A percentile compares a stretch with the other conserved stretches of the same genome.
phyloP scores from a whole-genome alignment of 139 green algal species.

The Chlamydomonas sp. region DNA sequence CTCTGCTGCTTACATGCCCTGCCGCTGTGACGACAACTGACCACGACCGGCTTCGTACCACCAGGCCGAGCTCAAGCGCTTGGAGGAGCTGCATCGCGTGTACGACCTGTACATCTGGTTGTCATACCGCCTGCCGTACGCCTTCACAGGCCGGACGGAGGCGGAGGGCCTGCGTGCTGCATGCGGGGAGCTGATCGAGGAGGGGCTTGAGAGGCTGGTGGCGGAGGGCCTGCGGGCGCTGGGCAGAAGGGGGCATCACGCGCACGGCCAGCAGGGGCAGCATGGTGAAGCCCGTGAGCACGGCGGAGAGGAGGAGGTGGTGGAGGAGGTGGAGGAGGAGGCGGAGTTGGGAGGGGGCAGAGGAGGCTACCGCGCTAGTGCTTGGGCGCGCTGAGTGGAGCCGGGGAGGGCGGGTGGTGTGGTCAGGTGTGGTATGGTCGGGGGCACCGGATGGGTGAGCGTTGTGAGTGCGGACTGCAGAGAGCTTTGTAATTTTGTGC shows the following conservation, averaged over 20 bases:
- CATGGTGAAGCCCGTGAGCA: background rate
- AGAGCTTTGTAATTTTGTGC: no score
- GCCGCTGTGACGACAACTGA: no score
- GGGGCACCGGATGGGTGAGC: no score
- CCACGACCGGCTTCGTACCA: background rate
- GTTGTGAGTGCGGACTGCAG: no score
- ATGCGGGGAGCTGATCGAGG: conserved; percentile 19
- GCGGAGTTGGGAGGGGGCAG: no score
- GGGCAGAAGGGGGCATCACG: background rate
- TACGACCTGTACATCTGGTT: conserved; percentile 65
- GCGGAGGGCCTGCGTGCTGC: conserved; percentile 8
- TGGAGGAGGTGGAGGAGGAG: no score
- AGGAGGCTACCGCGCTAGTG: no score
- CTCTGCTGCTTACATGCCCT: no score
- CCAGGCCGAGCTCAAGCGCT: conserved; percentile 39
- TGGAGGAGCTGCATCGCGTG: conserved; percentile 53
- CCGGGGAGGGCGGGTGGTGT: no score
- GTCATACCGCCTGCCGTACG: conserved; percentile 23
- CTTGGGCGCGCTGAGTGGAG: no score
- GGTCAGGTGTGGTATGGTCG: no score
- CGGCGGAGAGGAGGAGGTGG: no score
- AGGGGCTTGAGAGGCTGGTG: conserved; percentile 27
- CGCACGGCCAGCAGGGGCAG: background rate
- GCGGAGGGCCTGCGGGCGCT: background rate
- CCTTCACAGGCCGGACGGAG: background rate